Base-by-base conservation (phyloP, 768 basidiomycete genomes). In the Naganishia antarctica region DNA sequence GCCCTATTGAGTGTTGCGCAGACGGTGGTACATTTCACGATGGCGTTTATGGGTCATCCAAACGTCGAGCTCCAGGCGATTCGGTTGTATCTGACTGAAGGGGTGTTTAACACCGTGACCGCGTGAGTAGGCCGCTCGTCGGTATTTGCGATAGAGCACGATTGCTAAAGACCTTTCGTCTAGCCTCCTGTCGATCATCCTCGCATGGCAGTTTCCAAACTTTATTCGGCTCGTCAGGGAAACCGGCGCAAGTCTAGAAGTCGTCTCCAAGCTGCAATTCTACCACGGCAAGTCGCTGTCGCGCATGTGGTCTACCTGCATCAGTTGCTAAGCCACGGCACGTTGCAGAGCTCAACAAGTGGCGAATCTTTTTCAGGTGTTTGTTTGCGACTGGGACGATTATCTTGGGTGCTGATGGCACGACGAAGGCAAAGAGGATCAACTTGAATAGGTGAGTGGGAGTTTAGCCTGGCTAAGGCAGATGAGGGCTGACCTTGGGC, bases 341-440 rank as follows among this genome's bases (percentile, higher is more conserved):
- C 23, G 15, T 23, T 59, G 58, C 29, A 63, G 62, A 63, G 50
- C 49, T 63, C 37, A 63, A 63, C 62, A 63, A 57, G 41, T 37
- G 49, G 49, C 37, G 62, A 9, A 46, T 57, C 26, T 28, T 63
- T 21, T 43, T 51, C 40, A 49, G 62, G 12, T 26, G 41, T 28
- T 29, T 53, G 37, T 63, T 63, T 23, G 25, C 62, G 0, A 18
- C 43, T 4, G 49, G 49, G n/a, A 41, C 31, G 12, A 26, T 51
- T 26, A 21, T 31, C 26, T 16, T 63, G 9, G 62, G 62, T 13
- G n/a, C 28, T 0, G 48, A 51, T n/a, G 62, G 23, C 18, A 28
- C 29, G 2, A 63, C 50, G 0, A 46, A 57, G 7, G 18, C 11
- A 18, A 47, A 37, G 16, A 15, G 3, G 11, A 28, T 63, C 1